A percentile compares a stretch with the other conserved stretches of the same genome.
Evolutionary conservation across 2,329 filamentous ascomycete genomes (phyloP).

Genomic region (Monosporascus sp.): DNA sequence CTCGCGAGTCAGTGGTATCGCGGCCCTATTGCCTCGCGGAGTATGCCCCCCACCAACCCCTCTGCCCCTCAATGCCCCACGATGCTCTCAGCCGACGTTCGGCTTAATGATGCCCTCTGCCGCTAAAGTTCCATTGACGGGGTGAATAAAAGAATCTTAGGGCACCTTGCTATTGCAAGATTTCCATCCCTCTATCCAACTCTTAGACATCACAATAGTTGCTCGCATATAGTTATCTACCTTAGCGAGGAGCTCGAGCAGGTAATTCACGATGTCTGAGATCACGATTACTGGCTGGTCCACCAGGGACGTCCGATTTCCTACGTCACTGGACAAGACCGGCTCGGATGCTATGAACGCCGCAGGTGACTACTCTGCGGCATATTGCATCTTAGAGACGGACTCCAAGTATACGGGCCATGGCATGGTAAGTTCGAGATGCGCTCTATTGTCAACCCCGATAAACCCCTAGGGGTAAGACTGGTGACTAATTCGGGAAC

Average conservation of each 20-base stretch:
- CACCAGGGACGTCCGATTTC: conserved; percentile 71
- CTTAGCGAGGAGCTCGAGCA: not conserved
- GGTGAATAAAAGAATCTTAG: not conserved
- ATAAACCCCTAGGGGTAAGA: not conserved
- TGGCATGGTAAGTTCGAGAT: conserved; percentile 57
- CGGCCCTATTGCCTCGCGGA: conserved; percentile 1
- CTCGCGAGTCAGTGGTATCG: not conserved
- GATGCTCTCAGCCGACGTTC: not conserved
- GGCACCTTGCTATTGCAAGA: not conserved
- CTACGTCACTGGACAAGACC: conserved; percentile 94
- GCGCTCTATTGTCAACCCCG: not conserved
- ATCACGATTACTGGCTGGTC: conserved; percentile 68
- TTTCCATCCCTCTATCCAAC: not conserved
- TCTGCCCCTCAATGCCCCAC: not conserved
- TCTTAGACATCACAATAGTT: not conserved
- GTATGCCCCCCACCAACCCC: not conserved
- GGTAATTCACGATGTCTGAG: conserved; percentile 37
- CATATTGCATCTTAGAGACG: conserved; percentile 89
- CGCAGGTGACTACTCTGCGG: conserved; percentile 84
- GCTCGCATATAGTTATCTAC: not conserved
- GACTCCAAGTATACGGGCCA: conserved; percentile 67
- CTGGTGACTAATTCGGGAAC: conserved; percentile 8
- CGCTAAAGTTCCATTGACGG: not conserved
- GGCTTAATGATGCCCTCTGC: not conserved
- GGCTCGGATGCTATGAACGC: conserved; percentile 96